Conservation (phyloP, 1,139 yeast genomes). For the Diutina neorugosa region DNA sequence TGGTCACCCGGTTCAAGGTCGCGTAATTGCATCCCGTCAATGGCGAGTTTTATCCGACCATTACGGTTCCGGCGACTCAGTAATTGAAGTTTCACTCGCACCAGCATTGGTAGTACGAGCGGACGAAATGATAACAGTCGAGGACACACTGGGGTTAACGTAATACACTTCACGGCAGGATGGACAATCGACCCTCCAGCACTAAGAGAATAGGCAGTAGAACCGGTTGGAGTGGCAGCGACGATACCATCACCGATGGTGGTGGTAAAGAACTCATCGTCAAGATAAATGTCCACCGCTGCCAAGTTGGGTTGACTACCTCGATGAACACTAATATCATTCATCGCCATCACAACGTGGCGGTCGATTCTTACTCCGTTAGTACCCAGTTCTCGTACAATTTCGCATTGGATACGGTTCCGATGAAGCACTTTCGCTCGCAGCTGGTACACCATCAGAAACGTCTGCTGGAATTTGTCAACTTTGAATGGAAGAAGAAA, state of each 20-base stretch:
- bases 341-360: slow-evolving; percentile 45
- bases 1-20: slow-evolving; percentile 66
- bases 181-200: slow-evolving; percentile 92
- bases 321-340: slow-evolving; percentile 78
- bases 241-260: slow-evolving; percentile 89
- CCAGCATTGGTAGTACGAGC: slow-evolving; percentile 60
- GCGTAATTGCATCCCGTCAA: slow-evolving; percentile 73
- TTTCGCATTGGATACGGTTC: slow-evolving; percentile 66
- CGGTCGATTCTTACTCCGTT: slow-evolving; percentile 2
- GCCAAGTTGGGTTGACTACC: slow-evolving; percentile 84
- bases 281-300: slow-evolving; percentile 68
- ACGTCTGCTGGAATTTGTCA: slow-evolving; percentile 45
- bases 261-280: slow-evolving; percentile 72
- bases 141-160: slow-evolving; percentile 85
- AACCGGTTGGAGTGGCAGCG: slow-evolving; percentile 85
- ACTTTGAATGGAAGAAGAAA: slow-evolving; percentile 82
- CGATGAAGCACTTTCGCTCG: slow-evolving; percentile 65
- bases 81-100: slow-evolving; percentile 56
- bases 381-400: slow-evolving; percentile 27
- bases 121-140: slow-evolving; percentile 83
- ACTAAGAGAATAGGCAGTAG: slow-evolving; percentile 83
- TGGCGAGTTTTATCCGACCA: slow-evolving; percentile 40
- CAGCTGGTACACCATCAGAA: slow-evolving; percentile 52
- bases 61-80: slow-evolving; percentile 36
- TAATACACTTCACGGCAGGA: slow-evolving; percentile 72